Percentiles rank a stretch among this genome's conserved stretches.
Conservation (phyloP, 148 eudicot species). For the Cornus florida region DNA sequence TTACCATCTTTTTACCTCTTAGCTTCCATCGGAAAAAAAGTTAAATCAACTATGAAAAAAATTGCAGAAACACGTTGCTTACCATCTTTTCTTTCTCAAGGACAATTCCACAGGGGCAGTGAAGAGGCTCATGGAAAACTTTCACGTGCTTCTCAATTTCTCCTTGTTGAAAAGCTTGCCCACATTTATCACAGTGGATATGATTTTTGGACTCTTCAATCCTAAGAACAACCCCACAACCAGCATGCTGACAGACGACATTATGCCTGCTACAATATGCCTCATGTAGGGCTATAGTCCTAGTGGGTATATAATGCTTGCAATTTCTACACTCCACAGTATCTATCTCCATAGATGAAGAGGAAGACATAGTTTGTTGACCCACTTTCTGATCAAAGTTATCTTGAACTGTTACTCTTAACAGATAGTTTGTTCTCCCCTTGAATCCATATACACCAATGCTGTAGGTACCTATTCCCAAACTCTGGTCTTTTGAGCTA, state of each 20-base stretch:
- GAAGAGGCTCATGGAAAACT: conserved; percentile 83
- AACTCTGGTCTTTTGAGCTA: conserved; percentile 55
- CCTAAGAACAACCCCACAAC: conserved; percentile 83
- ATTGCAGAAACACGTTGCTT: conserved; percentile 12
- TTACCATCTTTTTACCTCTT: conserved; percentile 58
- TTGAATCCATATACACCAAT: conserved; percentile 79
- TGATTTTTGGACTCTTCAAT: conserved; percentile 71
- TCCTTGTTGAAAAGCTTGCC: conserved; percentile 70
- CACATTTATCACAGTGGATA: conserved; percentile 79
- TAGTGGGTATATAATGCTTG: conserved; percentile 71
- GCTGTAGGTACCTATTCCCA: conserved; percentile 65
- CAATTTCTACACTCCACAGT: conserved; percentile 77
- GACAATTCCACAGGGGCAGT: conserved; percentile 77
- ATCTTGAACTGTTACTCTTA: conserved; percentile 48
- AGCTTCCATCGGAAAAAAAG: not conserved
- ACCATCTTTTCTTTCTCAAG: conserved; percentile 93
- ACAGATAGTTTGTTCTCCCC: conserved; percentile 52
- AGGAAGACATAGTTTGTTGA: conserved; percentile 60
- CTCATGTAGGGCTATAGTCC: conserved; percentile 83
- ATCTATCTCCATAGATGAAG: conserved; percentile 53
- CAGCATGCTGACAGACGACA: conserved; percentile 61
- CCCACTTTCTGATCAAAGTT: conserved; percentile 41
- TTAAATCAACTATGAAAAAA: not conserved
- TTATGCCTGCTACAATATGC: conserved; percentile 88
- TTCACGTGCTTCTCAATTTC: conserved; percentile 90